phyloP scores from a whole-genome alignment of 805 yeast genomes.

The Ogataea thermomethanolica region DNA sequence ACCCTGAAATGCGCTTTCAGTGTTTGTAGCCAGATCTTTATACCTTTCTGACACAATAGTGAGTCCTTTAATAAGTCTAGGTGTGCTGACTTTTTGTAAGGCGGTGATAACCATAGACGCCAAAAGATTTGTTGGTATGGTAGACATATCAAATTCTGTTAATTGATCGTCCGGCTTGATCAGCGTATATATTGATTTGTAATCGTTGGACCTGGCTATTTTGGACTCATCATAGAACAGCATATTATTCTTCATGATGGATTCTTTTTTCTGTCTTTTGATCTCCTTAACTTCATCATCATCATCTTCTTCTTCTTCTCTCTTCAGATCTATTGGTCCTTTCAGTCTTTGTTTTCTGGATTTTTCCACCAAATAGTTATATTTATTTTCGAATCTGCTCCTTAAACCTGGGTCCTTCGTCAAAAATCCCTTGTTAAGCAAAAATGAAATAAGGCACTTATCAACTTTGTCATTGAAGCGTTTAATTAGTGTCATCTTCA shows the following conservation, averaged over 20 bases:
- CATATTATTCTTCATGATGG: slow-evolving; percentile 16
- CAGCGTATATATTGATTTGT: slow-evolving; percentile 64
- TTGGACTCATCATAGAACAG: slow-evolving; percentile 30
- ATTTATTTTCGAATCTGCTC: slow-evolving; percentile 33
- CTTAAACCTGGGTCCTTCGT: slow-evolving; percentile 30
- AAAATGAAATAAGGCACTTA: slow-evolving; percentile 31
- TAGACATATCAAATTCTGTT: slow-evolving; percentile 62
- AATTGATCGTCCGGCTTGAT: slow-evolving; percentile 59
- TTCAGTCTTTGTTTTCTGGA: slow-evolving; percentile 27
- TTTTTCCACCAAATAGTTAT: slow-evolving; percentile 30
- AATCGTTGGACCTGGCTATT: slow-evolving; percentile 41
- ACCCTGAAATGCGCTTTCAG: slow-evolving; percentile 10
- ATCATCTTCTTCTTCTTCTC: slow-evolving; percentile 23
- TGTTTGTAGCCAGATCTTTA: slow-evolving; percentile 12
- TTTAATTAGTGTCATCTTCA: slow-evolving; percentile 30
- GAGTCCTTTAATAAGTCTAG: slow-evolving; percentile 59
- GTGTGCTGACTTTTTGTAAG: slow-evolving; percentile 49
- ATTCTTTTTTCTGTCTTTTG: slow-evolving; percentile 23
- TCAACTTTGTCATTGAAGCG: slow-evolving; percentile 37
- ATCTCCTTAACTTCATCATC: slow-evolving; percentile 23
- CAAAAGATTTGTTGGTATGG: slow-evolving; percentile 62
- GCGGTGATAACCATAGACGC: slow-evolving; percentile 66
- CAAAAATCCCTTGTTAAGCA: slow-evolving; percentile 33
- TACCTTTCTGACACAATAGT: slow-evolving; percentile 69
- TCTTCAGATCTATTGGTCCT: slow-evolving; percentile 38